Conservation (phyloP, 2,329 filamentous ascomycete species). For the Ophiostoma ulmi region DNA sequence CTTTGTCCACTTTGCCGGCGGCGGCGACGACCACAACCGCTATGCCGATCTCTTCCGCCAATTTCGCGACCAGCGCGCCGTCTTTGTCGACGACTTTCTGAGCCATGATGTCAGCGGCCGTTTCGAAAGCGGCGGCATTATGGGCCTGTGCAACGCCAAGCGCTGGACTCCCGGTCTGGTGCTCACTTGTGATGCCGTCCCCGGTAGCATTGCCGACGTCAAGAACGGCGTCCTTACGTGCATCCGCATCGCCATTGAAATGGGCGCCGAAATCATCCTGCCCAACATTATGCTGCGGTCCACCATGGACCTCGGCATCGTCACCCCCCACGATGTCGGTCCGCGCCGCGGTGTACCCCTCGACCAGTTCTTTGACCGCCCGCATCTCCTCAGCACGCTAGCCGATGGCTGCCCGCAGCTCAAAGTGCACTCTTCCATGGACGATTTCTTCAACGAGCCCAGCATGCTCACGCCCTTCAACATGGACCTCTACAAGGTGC, state of each 20-base stretch:
- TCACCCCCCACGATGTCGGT: constrained; percentile 29
- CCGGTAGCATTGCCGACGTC: constrained; percentile 42
- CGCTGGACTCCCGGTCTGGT: constrained; percentile 40
- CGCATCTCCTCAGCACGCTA: constrained; percentile 33
- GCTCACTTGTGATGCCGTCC: constrained; percentile 41
- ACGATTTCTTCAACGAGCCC: constrained; percentile 36
- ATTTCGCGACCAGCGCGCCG: constrained; percentile 34
- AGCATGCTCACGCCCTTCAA: constrained; percentile 29
- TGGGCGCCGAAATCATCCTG: constrained; percentile 40
- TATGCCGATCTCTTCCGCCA: constrained; percentile 29
- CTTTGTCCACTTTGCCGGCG: constrained; percentile 29
- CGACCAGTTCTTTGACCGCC: constrained; percentile 36
- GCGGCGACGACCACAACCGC: constrained; percentile 15
- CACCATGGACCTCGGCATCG: constrained; percentile 31
- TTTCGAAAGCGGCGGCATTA: constrained; percentile 34
- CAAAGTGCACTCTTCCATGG: constrained; percentile 34
- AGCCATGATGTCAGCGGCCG: constrained; percentile 34
- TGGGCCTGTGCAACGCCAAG: constrained; percentile 36
- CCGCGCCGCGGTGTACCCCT: constrained; percentile 32
- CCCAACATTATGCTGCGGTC: constrained; percentile 36
- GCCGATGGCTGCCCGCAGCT: constrained; percentile 36
- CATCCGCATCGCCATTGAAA: constrained; percentile 44
- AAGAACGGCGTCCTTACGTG: constrained; percentile 44
- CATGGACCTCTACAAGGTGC: constrained; percentile 30
- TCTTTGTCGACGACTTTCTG: constrained; percentile 36